Conservation (phyloP, 352 stramenopile species). For the Phytopythium kandeliae region DNA sequence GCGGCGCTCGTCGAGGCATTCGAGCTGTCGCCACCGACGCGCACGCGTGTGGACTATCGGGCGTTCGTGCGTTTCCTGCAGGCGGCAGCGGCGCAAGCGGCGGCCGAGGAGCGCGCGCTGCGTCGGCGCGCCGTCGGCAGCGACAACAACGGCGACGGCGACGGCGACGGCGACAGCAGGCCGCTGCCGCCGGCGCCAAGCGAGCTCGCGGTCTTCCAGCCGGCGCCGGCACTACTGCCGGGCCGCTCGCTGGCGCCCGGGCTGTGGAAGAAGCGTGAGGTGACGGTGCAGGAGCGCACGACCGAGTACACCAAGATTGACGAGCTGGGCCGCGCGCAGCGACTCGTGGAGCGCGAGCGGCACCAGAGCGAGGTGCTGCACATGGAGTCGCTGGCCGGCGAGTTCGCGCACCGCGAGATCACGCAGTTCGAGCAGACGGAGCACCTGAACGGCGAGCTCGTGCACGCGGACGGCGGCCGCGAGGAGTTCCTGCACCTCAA, state of each 20-base stretch:
- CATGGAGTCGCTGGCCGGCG: conserved; percentile 72
- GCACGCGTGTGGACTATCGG: conserved; percentile 41
- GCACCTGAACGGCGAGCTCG: conserved; percentile 77
- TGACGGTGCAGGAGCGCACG: conserved; percentile 84
- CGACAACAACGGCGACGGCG: too few species aligned
- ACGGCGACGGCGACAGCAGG: neutral
- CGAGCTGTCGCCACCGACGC: conserved; percentile 16
- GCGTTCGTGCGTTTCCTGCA: conserved; percentile 67
- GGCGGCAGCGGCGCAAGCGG: conserved; percentile 40
- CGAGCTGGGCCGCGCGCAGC: conserved; percentile 61
- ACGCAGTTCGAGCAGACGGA: conserved; percentile 84
- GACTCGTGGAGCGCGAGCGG: conserved; percentile 79
- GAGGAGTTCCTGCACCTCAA: conserved; percentile 85
- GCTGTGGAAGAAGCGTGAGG: conserved; percentile 85
- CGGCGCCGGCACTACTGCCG: conserved; percentile 27
- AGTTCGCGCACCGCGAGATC: conserved; percentile 82
- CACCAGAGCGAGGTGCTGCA: conserved; percentile 82
- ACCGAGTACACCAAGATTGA: conserved; percentile 88
- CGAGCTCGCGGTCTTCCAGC: conserved; percentile 39
- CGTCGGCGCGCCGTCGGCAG: conserved; percentile 1
- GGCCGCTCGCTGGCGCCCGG: conserved; percentile 46
- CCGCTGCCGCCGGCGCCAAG: conserved; percentile 19
- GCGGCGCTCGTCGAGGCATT: conserved; percentile 57
- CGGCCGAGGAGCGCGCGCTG: conserved; percentile 32
- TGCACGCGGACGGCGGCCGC: conserved; percentile 69